These are phyloP conservation scores for Coccomyxa subellipsoidea DNA, from an alignment of 163 green algal genomes.

Conservation along the genomic window DNA sequence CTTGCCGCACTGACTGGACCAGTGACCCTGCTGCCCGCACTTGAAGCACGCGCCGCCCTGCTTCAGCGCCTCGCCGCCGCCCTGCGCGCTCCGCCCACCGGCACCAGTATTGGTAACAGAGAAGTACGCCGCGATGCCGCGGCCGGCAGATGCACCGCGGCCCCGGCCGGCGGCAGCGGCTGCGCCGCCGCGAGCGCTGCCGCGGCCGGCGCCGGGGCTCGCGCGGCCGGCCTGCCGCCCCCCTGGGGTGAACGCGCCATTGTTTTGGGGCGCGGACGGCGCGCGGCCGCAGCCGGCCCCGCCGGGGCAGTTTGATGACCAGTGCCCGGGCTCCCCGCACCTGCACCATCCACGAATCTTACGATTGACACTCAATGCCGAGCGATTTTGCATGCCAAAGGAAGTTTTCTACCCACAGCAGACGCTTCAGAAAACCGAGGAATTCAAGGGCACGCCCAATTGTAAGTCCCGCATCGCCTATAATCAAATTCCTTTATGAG, in stretches of 20 bases:
- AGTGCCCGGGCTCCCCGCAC: background rate
- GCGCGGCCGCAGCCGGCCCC: background rate
- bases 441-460: too few species aligned
- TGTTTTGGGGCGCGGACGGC: background rate
- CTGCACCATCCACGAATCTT: background rate
- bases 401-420: too few species aligned
- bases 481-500: background rate
- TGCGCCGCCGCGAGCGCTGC: too few species aligned
- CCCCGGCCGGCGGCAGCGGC: too few species aligned
- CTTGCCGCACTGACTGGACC: background rate
- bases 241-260: background rate
- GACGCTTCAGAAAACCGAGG: too few species aligned
- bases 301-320: background rate
- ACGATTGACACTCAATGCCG: too few species aligned
- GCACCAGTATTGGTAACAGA: background rate
- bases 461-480: background rate
- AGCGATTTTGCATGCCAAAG: too few species aligned
- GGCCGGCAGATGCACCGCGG: background rate
- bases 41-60: background rate
- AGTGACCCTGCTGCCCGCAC: background rate
- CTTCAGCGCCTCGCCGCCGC: background rate
- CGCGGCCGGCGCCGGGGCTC: background rate
- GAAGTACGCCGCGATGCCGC: background rate
- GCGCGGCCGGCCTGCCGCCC: too few species aligned
- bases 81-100: too few species aligned